Percentiles rank a stretch among this genome's conserved stretches.
phyloP scores from a whole-genome alignment of 805 yeast species.

The Candida sithepensis region DNA sequence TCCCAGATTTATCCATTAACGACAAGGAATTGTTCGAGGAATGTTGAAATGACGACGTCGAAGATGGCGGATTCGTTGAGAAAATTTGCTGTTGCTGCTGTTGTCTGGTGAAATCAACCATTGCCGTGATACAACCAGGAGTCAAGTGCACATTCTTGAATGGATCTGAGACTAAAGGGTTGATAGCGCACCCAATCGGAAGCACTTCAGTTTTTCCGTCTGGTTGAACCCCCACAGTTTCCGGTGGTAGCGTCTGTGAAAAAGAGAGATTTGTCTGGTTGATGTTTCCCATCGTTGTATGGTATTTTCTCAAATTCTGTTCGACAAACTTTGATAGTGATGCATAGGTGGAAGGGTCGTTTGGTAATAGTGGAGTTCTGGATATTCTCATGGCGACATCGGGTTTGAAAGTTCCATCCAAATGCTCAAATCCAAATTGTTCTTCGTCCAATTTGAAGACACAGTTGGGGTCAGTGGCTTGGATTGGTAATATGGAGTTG shows the following conservation, averaged over 20 bases:
- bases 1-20: slow-evolving; percentile 2
- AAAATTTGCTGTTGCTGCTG: neutral
- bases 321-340: slow-evolving; percentile 49
- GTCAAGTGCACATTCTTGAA: slow-evolving; percentile 49
- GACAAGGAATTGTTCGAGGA: neutral
- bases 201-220: slow-evolving; percentile 32
- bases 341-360: slow-evolving; percentile 49
- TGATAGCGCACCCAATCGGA: slow-evolving; percentile 50
- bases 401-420: slow-evolving; percentile 31
- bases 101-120: slow-evolving; percentile 19
- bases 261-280: slow-evolving; percentile 39
- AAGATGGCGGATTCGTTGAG: neutral
- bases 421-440: slow-evolving; percentile 30
- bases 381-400: slow-evolving; percentile 32
- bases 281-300: slow-evolving; percentile 33
- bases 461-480: slow-evolving; percentile 33
- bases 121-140: slow-evolving; percentile 45
- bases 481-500: slow-evolving; percentile 30
- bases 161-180: slow-evolving; percentile 51
- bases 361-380: slow-evolving; percentile 34
- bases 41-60: neutral
- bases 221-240: slow-evolving; percentile 29
- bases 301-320: slow-evolving; percentile 35
- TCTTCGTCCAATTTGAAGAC: slow-evolving; percentile 26
- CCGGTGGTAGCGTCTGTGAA: slow-evolving; percentile 33